phyloP scores from a whole-genome alignment of 2,329 filamentous ascomycete genomes.

The Cadophora malorum region DNA sequence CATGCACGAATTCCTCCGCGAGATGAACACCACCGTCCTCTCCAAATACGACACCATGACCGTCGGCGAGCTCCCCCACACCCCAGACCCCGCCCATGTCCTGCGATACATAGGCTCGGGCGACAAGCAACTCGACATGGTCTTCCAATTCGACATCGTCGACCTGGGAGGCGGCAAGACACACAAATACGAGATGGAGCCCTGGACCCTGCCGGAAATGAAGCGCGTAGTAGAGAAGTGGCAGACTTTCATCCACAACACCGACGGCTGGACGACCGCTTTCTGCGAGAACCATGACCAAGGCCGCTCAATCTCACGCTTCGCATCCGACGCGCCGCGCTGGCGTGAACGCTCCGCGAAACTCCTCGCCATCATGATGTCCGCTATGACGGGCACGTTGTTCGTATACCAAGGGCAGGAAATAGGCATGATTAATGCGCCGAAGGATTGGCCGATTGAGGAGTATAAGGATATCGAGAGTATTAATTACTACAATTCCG shows the following conservation, averaged over 20 bases:
- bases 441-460: slow-evolving; percentile 56
- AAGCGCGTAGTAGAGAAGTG: slow-evolving; percentile 56
- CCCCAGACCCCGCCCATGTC: slow-evolving; percentile 62
- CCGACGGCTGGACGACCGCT: slow-evolving; percentile 63
- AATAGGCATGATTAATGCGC: slow-evolving; percentile 65
- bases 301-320: slow-evolving; percentile 60
- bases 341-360: slow-evolving; percentile 49
- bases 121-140: slow-evolving; percentile 70
- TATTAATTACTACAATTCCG: slow-evolving; percentile 56
- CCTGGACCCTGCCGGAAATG: slow-evolving; percentile 55
- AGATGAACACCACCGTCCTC: slow-evolving; percentile 67
- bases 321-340: slow-evolving; percentile 44
- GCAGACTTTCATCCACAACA: slow-evolving; percentile 58
- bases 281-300: slow-evolving; percentile 72
- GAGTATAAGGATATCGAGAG: slow-evolving; percentile 58
- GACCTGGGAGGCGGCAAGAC: slow-evolving; percentile 63
- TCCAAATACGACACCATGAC: slow-evolving; percentile 70
- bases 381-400: slow-evolving; percentile 58
- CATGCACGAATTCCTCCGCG: slow-evolving; percentile 70
- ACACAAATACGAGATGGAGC: slow-evolving; percentile 56
- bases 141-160: slow-evolving; percentile 71
- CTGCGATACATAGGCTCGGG: slow-evolving; percentile 64
- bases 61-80: slow-evolving; percentile 72
- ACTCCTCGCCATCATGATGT: slow-evolving; percentile 58
- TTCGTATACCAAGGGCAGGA: slow-evolving; percentile 68